Evolutionary conservation across 2,329 filamentous ascomycete species (phyloP), one percentile per base, ranked within the genome.

Genomic region (Penicillium sp.): DNA sequence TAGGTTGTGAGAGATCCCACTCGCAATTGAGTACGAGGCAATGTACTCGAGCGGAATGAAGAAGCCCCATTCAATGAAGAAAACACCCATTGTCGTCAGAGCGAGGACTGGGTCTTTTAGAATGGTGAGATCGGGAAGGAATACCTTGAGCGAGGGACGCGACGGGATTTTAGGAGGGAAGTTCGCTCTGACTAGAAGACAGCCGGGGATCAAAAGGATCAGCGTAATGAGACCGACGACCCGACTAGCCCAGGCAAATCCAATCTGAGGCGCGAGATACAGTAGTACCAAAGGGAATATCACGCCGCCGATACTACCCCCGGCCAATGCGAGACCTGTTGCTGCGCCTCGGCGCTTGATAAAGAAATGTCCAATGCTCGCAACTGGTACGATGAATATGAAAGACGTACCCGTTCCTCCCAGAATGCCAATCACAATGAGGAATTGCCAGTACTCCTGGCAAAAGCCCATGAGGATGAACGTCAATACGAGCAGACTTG

Each of bases 41-140:
- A 75, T 58, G 52, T 75, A 75, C 12, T 69, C 68, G 34, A 67
- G 60, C 0, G 72, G 72, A 16, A 74, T 67, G 42, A 73, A 73
- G 13, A 72, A 65, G 0, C 67, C 71, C 50, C 71, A 69, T 52
- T 73, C 71, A 16, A 71, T 66, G 7, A 73, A 62, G 47, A 72
- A 73, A 4, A 73, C 57, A 0, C 68, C 69, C 3, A 63, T 29
- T 0, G 66, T 71, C 0, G 68, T 72, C 13, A 64, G 29, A 4
- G 55, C 57, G 6, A 64, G 55, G 12, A 60, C 46, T 0, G 57
- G 52, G 10, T 63, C 56, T 5, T 51, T 57, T 1, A 61, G 42
- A 29, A 60, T 61, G 0, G 46, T 46, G 8, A 62, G 40, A 45
- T 62, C 55, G 8, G 61, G 60, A 4, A 62, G 50, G 39, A 64